phyloP scores from a whole-genome alignment of 768 basidiomycete species.

The Lepiota subincarnata region DNA sequence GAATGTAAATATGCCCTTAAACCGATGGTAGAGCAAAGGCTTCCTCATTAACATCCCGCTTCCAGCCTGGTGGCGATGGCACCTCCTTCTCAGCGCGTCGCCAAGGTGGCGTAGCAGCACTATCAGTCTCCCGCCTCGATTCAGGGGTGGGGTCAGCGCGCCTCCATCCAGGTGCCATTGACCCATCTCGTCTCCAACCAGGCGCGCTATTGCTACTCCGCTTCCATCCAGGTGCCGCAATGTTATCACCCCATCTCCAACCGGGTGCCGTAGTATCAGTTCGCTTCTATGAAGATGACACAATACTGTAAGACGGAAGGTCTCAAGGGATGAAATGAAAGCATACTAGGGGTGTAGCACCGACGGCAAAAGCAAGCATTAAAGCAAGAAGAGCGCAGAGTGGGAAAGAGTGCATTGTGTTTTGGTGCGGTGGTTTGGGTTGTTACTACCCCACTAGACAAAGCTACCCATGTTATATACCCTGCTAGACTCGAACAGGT shows the following conservation, averaged over 20 bases:
- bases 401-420: slow-evolving; percentile 3
- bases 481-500: neutral
- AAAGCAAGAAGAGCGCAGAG: slow-evolving; percentile 3
- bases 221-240: neutral
- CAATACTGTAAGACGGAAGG: neutral
- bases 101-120: neutral
- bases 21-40: no score
- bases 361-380: neutral
- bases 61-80: neutral
- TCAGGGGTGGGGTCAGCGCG: neutral
- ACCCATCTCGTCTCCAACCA: neutral
- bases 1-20: no score
- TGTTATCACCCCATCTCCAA: neutral
- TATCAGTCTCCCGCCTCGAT: neutral
- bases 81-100: neutral
- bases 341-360: slow-evolving; percentile 4
- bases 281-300: neutral
- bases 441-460: neutral
- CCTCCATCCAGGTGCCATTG: slow-evolving; percentile 2
- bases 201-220: neutral
- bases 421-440: neutral
- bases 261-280: neutral
- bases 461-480: slow-evolving; percentile 9
- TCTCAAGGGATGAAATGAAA: neutral
- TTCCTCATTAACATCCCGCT: neutral